Evolutionary conservation across 2,329 filamentous ascomycete genomes (phyloP).

Genomic region (Cercospora beticola): DNA sequence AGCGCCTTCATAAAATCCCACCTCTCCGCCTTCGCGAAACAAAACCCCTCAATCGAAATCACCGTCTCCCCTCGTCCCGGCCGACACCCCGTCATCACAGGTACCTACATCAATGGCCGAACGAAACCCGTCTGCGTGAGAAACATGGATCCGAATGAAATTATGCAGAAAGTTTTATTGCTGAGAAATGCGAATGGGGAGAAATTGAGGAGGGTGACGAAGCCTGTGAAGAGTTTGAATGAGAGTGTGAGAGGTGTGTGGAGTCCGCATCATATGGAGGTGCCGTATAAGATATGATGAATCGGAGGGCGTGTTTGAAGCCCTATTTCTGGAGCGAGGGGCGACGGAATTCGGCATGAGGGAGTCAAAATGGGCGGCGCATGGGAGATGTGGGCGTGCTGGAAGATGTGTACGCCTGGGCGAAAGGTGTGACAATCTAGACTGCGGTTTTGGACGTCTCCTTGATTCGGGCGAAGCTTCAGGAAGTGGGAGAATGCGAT

Average conservation of each 20-base stretch:
- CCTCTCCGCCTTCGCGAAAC: slow-evolving; percentile 73
- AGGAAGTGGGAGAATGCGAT: not conserved
- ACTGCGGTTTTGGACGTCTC: not conserved
- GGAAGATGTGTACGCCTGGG: too few relatives aligned
- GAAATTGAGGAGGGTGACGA: slow-evolving; percentile 62
- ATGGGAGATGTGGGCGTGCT: not conserved
- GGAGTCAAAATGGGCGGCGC: not conserved
- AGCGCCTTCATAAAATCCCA: slow-evolving; percentile 79
- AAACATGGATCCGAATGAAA: slow-evolving; percentile 77
- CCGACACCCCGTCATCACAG: slow-evolving; percentile 84
- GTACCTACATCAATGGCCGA: slow-evolving; percentile 88
- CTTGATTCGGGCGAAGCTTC: not conserved
- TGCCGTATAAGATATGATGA: slow-evolving; percentile 49
- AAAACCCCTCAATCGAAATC: slow-evolving; percentile 88
- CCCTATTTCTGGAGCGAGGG: not conserved
- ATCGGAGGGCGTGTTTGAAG: not conserved
- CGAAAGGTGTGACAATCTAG: not conserved
- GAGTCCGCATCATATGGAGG: slow-evolving; percentile 61
- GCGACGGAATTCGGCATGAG: not conserved
- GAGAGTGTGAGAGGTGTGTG: slow-evolving; percentile 66
- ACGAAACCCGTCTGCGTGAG: slow-evolving; percentile 84
- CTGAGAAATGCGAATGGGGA: slow-evolving; percentile 73
- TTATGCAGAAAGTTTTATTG: slow-evolving; percentile 74
- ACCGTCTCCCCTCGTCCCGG: slow-evolving; percentile 84
- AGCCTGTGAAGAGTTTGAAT: slow-evolving; percentile 61